Conservation (phyloP, 441 rosid species). For the Gossypium lobatum region DNA sequence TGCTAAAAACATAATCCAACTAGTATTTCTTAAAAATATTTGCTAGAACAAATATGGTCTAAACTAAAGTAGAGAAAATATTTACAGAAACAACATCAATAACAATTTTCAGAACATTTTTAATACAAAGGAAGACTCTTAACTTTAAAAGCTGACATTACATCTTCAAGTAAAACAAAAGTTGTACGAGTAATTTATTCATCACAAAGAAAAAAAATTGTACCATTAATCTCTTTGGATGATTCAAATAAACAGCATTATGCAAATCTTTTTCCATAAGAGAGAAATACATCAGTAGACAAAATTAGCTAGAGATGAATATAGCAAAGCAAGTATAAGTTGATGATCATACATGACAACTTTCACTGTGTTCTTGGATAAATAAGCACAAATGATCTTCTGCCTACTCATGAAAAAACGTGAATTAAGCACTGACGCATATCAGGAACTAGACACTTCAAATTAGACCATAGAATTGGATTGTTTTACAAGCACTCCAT, state of each 20-base stretch:
- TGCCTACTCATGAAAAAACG: background rate
- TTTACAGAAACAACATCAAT: background rate
- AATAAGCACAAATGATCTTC: background rate
- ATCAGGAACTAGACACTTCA: background rate
- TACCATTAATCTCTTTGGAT: background rate
- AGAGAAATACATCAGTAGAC: background rate
- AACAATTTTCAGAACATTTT: background rate
- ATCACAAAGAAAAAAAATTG: background rate
- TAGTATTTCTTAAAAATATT: background rate
- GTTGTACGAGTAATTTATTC: background rate
- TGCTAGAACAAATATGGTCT: background rate
- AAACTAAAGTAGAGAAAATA: background rate
- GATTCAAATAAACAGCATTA: background rate
- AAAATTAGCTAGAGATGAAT: background rate
- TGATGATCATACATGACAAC: background rate
- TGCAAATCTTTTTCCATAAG: background rate
- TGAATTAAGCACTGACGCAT: background rate
- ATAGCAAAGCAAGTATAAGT: background rate
- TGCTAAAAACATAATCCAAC: constrained; percentile 7
- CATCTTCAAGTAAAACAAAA: background rate
- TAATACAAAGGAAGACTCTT: background rate
- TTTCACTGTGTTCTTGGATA: background rate
- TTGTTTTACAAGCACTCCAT: background rate
- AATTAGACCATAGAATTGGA: background rate
- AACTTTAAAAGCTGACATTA: background rate